These are phyloP conservation scores for Phytopythium delawarense DNA, from an alignment of 352 stramenopile genomes.

Conservation along the genomic window DNA sequence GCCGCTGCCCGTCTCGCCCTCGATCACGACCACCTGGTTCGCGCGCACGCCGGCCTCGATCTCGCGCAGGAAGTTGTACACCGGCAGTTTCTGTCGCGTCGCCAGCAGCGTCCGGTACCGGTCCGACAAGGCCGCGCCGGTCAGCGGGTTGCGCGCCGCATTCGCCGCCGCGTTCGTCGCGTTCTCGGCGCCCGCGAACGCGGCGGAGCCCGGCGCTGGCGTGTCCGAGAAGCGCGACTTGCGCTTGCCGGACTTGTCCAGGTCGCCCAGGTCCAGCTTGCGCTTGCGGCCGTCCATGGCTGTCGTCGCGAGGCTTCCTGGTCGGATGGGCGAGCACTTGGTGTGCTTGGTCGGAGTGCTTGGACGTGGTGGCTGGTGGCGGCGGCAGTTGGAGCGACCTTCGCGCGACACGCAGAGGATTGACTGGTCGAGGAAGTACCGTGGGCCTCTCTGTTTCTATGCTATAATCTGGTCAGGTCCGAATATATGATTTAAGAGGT, in stretches of 20 bases:
- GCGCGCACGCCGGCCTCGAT: conserved; percentile 95
- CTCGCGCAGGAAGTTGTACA: conserved; percentile 96
- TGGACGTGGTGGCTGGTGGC: not conserved
- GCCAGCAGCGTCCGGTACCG: conserved; percentile 92
- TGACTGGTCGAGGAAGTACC: not conserved
- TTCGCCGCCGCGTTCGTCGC: not conserved
- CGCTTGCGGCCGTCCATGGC: conserved; percentile 67
- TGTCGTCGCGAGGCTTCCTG: conserved; percentile 1
- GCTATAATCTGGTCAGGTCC: no score
- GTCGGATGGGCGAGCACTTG: not conserved
- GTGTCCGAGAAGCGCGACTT: conserved; percentile 79
- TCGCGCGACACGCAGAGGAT: not conserved
- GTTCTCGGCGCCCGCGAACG: not conserved
- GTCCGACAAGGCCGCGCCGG: conserved; percentile 78
- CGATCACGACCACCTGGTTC: conserved; percentile 96
- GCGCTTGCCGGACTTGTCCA: conserved; percentile 35
- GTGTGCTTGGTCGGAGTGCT: not conserved
- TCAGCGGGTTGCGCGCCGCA: conserved; percentile 89
- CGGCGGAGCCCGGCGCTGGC: conserved; percentile 4
- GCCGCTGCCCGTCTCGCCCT: conserved; percentile 89
- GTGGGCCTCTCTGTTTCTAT: no score
- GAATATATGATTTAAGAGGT: no score
- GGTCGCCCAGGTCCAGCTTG: conserved; percentile 56
- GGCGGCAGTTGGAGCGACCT: not conserved
- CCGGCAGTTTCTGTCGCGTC: conserved; percentile 94